Percentiles rank a stretch among this genome's conserved stretches.
phyloP scores from a whole-genome alignment of 2,329 filamentous ascomycete species.

The Fusarium sp. region DNA sequence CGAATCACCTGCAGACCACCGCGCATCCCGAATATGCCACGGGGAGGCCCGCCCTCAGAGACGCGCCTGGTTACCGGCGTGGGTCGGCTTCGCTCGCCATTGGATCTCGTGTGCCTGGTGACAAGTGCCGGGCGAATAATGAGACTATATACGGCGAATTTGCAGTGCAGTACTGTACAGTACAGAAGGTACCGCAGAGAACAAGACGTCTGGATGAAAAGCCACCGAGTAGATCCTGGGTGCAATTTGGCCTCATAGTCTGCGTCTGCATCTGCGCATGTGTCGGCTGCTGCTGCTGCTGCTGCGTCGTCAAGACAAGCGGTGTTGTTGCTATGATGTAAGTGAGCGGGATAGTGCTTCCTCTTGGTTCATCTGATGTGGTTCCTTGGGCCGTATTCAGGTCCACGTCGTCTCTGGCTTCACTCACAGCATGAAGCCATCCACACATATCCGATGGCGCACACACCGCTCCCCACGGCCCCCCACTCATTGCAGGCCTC shows the following conservation, averaged over 20 bases:
- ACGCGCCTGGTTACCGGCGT: constrained; percentile 7
- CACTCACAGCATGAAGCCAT: constrained; percentile 35
- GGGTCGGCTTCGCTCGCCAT: constrained; percentile 6
- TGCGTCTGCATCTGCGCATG: constrained; percentile 1
- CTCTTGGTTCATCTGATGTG: constrained; percentile 21
- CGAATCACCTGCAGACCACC: constrained; percentile 41
- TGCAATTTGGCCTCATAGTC: not conserved
- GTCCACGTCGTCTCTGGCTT: constrained; percentile 30
- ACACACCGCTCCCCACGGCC: constrained; percentile 45
- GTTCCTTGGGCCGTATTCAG: constrained; percentile 12
- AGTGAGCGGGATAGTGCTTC: constrained; percentile 28
- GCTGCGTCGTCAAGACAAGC: constrained; percentile 3
- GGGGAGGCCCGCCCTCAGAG: constrained; percentile 26
- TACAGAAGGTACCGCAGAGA: not conserved
- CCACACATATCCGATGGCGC: constrained; percentile 30
- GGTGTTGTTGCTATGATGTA: constrained; percentile 19
- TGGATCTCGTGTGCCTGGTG: constrained; percentile 21
- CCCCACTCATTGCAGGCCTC: constrained; percentile 35
- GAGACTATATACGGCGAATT: not conserved
- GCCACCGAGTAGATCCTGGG: not conserved
- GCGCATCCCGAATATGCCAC: constrained; percentile 29
- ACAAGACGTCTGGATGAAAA: constrained; percentile 1
- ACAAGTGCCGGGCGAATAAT: constrained; percentile 34
- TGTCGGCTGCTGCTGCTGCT: not conserved
- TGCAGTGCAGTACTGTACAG: not conserved